A percentile compares a stretch with the other conserved stretches of the same genome.
Conservation (phyloP, 169 alveolate genomes). For the Ichthyophthirius multifiliis region DNA sequence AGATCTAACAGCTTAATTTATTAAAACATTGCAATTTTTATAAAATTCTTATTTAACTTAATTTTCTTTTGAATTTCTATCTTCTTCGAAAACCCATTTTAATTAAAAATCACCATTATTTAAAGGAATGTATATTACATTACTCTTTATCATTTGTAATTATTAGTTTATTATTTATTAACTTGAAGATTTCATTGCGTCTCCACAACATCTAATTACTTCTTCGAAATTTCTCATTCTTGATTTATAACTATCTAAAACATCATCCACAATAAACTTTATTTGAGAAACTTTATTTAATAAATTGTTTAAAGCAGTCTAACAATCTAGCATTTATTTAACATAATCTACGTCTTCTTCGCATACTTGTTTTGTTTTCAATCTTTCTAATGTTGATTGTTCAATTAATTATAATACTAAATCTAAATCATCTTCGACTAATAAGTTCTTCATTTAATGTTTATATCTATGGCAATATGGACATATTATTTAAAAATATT, state of each 20-base stretch:
- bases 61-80: too few relatives aligned
- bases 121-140: background rate
- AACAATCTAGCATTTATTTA: background rate
- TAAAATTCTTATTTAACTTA: too few relatives aligned
- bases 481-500: background rate
- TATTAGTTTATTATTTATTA: background rate
- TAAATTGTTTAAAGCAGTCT: background rate
- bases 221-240: slow-evolving; percentile 4
- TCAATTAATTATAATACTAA: background rate
- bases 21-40: too few relatives aligned
- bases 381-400: background rate
- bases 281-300: background rate
- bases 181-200: background rate
- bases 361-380: background rate
- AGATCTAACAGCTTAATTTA: too few relatives aligned
- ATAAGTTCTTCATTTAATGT: background rate
- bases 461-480: background rate
- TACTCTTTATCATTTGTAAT: background rate
- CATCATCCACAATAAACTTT: background rate
- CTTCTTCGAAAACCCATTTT: too few relatives aligned
- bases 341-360: background rate
- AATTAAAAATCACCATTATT: too few relatives aligned
- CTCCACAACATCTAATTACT: background rate
- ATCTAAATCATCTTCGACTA: slow-evolving; percentile 5
- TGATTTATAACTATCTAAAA: background rate